Base-by-base conservation (phyloP, 306 rosid species). In the Vicia sativa region DNA sequence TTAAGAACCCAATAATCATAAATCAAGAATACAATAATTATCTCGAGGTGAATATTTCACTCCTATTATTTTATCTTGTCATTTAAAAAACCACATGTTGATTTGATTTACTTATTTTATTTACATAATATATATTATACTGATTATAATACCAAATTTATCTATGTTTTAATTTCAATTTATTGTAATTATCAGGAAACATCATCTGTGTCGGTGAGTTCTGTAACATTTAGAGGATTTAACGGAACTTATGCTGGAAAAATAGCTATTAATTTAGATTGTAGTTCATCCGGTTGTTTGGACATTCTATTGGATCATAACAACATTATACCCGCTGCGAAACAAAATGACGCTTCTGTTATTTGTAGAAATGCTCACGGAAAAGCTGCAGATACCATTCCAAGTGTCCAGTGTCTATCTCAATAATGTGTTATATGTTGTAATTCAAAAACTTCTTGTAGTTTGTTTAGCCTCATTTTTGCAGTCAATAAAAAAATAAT, bases 1-100 rank as follows among this genome's bases (percentile, higher is more conserved):
- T 53, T 2, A 3, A 8, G 4, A 74, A 80, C 11, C 80, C 83
- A 2, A 72, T 84, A n/a, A 48, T 77, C 7, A 80, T 84, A 3
- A 75, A 84, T 38, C 83, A 84, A 2, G 0, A 68, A 3, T 84
- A 65, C 0, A 1, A 4, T 12, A 0, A 0, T 10, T 0, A 9
- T 10, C 1, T 3, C 0, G 1, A 0, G 69, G 76, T 72, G 61
- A 15, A 11, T 18, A 65, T 15, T 48, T 45, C 8, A 49, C 11
- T 9, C 1, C 23, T 25, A 54, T 3, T 15, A 15, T 15, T n/a
- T n/a, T 8, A 57, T 31, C 16, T 0, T 13, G 14, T 28, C 11
- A 57, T 29, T 57, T 19, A 3, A 19, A 23, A 23, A 23, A 23
- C 3, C 1, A 50, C n/a, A 4, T 21, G 23, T 21, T 21, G 23